Evolutionary conservation across 345 rosid species (phyloP).

Genomic region (Eucalyptus pauciflora): DNA sequence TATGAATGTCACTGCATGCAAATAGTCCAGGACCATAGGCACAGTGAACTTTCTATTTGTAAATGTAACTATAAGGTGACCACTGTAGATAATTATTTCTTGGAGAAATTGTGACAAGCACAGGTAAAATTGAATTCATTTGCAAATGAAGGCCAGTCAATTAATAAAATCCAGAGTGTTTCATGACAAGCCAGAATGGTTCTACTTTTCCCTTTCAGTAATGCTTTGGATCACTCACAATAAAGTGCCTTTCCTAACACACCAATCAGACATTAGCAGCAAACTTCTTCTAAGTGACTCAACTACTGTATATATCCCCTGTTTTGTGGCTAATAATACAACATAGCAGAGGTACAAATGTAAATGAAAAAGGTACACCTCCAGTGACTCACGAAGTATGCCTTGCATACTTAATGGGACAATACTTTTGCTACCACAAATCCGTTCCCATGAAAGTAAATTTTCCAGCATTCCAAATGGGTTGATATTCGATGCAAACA

Average conservation of each 20-base stretch:
- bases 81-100: background rate
- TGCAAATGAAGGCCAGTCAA: background rate
- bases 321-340: background rate
- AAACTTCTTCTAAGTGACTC: background rate
- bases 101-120: background rate
- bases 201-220: background rate
- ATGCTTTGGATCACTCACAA: background rate
- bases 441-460: background rate
- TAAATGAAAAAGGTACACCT: background rate
- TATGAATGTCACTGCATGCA: slow-evolving; percentile 17
- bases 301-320: background rate
- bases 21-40: background rate
- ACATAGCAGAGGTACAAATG: background rate
- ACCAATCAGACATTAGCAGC: background rate
- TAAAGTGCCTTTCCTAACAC: background rate
- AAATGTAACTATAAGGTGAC: background rate
- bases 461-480: slow-evolving; percentile 11
- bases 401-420: background rate
- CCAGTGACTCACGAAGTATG: background rate
- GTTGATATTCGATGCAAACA: background rate
- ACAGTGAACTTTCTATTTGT: background rate
- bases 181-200: background rate
- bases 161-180: background rate
- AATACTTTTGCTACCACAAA: background rate
- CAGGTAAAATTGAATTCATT: background rate